Evolutionary conservation across 1,284 basidiomycete species (phyloP), one percentile per base, ranked within the genome.

Genomic region (Malassezia pachydermatis): DNA sequence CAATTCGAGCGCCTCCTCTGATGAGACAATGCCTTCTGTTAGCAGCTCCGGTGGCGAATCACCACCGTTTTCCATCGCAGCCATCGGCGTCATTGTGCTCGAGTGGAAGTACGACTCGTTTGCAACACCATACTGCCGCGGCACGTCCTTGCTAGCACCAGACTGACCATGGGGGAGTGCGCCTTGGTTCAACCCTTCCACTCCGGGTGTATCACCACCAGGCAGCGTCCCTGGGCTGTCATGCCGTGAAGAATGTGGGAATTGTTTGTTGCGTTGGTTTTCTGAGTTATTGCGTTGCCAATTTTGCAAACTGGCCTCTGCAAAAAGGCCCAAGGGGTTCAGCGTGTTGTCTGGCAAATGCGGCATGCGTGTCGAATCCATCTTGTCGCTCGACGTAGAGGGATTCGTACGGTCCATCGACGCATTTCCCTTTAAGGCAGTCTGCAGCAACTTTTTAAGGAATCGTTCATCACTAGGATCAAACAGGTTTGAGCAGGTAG

Each of bases 31-130:
- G 14, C 84, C 84, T 57, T 85, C 83, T 0, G 86, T 79, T 39
- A 88, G 67, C 49, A 88, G 86, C 65, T 88, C 84, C 0, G 86
- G 86, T 0, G 83, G 83, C 62, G 79, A 81, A 58, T 86, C 82
- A 51, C 86, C 81, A 68, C 92, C 89, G 54, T 92, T 92, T 70
- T 84, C 86, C 17, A 7, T 5, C 55, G 92, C 74, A 35, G 87
- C 78, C 30, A 88, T 80, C 34, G 90, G 35, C 7, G 65, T 59
- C 38, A 65, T 37, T 52, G 67, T 71, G 8, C 36, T 36, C 10
- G 38, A 19, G 23, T 86, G 89, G 76, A 96, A 98, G 74, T 94
- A 98, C 52, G 84, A 81, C 56, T 85, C 82, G 52, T 84, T 87
- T 0, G 88, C 90, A 7, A 95, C 85, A 7, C 88, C 89, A 16